Percentiles rank a stretch among this genome's conserved stretches.
These are phyloP conservation scores for Kwoniella botswanensis DNA, from an alignment of 768 basidiomycete genomes.

Conservation along the genomic window DNA sequence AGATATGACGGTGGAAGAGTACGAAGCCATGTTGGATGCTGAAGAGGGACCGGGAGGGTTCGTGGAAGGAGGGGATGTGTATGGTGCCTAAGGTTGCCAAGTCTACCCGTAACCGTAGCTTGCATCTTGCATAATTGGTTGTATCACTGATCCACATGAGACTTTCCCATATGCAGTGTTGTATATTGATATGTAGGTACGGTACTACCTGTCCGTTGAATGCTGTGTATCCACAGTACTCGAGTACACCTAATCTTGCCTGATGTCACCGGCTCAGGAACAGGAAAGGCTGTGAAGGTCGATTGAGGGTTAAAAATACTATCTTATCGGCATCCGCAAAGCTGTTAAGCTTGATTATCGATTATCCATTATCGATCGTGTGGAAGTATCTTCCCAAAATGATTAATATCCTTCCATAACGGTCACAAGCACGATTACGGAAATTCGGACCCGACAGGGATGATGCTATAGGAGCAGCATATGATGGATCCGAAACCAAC, in stretches of 20 bases:
- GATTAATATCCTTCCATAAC: not conserved
- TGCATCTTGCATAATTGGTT: no score
- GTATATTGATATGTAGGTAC: not conserved
- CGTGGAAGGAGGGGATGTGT: conserved; percentile 41
- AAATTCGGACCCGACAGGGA: not conserved
- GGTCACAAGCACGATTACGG: not conserved
- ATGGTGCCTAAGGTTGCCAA: conserved; percentile 3
- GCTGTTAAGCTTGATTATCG: not conserved
- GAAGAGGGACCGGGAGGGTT: conserved; percentile 43
- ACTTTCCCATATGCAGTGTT: not conserved
- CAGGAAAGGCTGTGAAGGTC: not conserved
- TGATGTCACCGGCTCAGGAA: not conserved
- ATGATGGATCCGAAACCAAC: no score
- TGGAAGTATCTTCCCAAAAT: no score
- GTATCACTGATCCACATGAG: not conserved
- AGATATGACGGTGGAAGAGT: conserved; percentile 39
- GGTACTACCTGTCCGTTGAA: not conserved
- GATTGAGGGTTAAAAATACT: not conserved
- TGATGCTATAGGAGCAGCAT: not conserved
- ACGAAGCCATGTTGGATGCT: conserved; percentile 50
- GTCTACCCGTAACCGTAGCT: no score
- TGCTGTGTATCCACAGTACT: not conserved
- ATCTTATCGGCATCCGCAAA: not conserved
- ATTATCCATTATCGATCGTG: not conserved
- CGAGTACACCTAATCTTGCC: not conserved